Evolutionary conservation across 768 basidiomycete species (phyloP).

Genomic region (Clitopilus passeckerianus): DNA sequence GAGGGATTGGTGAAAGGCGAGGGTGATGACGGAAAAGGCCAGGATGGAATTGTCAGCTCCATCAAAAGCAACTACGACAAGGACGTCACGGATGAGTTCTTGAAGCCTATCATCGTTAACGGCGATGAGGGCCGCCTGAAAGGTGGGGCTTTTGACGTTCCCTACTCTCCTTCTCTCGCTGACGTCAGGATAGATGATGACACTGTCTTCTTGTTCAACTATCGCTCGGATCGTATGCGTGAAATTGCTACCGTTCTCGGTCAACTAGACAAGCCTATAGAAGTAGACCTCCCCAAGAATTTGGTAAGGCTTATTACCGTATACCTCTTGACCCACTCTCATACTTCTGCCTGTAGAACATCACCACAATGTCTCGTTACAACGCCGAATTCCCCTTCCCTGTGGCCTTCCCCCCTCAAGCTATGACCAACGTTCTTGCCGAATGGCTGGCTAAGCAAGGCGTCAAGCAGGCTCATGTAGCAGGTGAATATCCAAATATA

Average conservation of each 20-base stretch:
- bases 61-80: conserved; percentile 74
- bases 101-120: conserved; percentile 90
- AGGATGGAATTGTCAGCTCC: conserved; percentile 34
- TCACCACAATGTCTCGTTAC: conserved; percentile 93
- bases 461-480: conserved; percentile 84
- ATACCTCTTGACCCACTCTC: not conserved
- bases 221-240: conserved; percentile 94
- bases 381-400: conserved; percentile 88
- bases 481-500: conserved; percentile 40
- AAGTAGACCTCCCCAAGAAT: conserved; percentile 74
- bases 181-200: conserved; percentile 53
- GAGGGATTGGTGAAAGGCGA: conserved; percentile 80
- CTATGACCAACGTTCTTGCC: conserved; percentile 91
- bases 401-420: conserved; percentile 90
- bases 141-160: conserved; percentile 36
- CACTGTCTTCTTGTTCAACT: conserved; percentile 96
- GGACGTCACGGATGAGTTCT: conserved; percentile 90
- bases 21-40: conserved; percentile 42
- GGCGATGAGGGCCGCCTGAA: conserved; percentile 77
- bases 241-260: conserved; percentile 85
- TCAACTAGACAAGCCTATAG: conserved; percentile 76
- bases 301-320: conserved; percentile 44
- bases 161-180: not conserved
- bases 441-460: conserved; percentile 83
- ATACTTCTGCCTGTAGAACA: conserved; percentile 41